These are phyloP conservation scores for Wallacemonas sp. DNA, from an alignment of 208 protist species.

Conservation along the genomic window DNA sequence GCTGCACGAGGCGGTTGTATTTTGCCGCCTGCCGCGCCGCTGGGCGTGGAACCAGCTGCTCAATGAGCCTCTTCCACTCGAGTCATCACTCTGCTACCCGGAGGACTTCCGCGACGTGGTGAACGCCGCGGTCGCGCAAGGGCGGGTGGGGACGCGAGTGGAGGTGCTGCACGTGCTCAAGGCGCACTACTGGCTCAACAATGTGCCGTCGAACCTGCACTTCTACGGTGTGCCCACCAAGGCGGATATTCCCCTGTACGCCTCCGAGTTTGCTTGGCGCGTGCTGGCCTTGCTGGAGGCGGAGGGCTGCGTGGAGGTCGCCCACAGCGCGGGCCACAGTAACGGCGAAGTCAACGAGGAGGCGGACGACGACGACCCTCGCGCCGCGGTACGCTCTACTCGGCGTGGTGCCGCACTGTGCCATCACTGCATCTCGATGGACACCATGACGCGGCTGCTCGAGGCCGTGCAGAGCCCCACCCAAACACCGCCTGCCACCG, in stretches of 20 bases:
- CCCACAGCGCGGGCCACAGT: neutral
- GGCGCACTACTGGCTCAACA: constrained; percentile 84
- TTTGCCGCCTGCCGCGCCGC: constrained; percentile 59
- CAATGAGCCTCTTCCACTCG: constrained; percentile 82
- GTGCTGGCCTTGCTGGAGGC: constrained; percentile 54
- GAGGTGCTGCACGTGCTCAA: constrained; percentile 77
- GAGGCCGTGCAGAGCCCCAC: constrained; percentile 19
- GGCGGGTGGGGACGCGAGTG: constrained; percentile 48
- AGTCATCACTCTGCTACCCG: constrained; percentile 78
- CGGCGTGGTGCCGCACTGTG: constrained; percentile 64
- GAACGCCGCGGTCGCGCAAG: constrained; percentile 74
- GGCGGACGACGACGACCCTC: constrained; percentile 45
- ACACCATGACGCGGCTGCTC: constrained; percentile 51
- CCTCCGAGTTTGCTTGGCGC: constrained; percentile 66
- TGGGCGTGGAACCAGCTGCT: constrained; percentile 74
- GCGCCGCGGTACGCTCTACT: constrained; percentile 44
- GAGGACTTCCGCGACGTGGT: constrained; percentile 79
- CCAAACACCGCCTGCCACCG: constrained; percentile 11
- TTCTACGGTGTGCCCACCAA: constrained; percentile 78
- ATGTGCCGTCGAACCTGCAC: constrained; percentile 70
- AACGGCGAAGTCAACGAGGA: neutral
- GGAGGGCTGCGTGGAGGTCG: constrained; percentile 53
- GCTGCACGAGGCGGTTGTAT: constrained; percentile 65
- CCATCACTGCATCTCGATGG: constrained; percentile 60
- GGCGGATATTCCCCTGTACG: constrained; percentile 72